Percentiles rank a stretch among this genome's conserved stretches.
These are phyloP conservation scores for Cytospora mali DNA, from an alignment of 2,329 filamentous ascomycete species.

Conservation along the genomic window DNA sequence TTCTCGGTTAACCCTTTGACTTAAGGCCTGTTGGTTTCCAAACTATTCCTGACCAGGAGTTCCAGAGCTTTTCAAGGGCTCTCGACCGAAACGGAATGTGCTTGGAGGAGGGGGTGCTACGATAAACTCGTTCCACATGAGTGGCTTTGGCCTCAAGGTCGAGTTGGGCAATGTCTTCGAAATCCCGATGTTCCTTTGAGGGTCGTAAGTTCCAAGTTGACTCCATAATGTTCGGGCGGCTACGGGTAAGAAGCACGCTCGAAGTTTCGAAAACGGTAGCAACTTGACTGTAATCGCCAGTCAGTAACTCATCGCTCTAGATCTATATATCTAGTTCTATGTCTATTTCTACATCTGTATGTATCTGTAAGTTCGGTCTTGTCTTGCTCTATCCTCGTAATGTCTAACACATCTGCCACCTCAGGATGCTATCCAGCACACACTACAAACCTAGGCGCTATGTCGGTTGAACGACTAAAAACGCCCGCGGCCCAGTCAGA, in stretches of 20 bases:
- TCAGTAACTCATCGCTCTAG: not conserved
- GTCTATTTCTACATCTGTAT: not conserved
- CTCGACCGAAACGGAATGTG: too few relatives aligned
- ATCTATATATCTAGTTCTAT: not conserved
- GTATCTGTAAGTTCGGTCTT: not conserved
- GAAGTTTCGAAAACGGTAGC: not conserved
- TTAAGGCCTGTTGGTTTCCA: too few relatives aligned
- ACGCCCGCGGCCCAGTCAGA: not conserved
- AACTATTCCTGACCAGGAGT: too few relatives aligned
- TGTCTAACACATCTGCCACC: not conserved
- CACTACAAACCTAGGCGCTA: not conserved
- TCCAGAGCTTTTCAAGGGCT: too few relatives aligned
- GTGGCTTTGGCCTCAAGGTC: too few relatives aligned
- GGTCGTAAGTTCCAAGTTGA: too few relatives aligned
- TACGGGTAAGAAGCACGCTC: not conserved
- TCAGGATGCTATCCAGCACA: not conserved
- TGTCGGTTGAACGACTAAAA: not conserved
- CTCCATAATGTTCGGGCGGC: too few relatives aligned
- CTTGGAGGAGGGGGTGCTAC: too few relatives aligned
- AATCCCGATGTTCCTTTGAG: too few relatives aligned
- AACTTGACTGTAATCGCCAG: not conserved
- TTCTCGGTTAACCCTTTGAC: too few relatives aligned
- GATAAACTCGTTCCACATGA: too few relatives aligned
- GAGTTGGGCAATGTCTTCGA: too few relatives aligned
- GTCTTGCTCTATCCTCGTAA: not conserved